Evolutionary conservation across 179 eudicot genomes (phyloP).

Genomic region (Beta corolliflora): DNA sequence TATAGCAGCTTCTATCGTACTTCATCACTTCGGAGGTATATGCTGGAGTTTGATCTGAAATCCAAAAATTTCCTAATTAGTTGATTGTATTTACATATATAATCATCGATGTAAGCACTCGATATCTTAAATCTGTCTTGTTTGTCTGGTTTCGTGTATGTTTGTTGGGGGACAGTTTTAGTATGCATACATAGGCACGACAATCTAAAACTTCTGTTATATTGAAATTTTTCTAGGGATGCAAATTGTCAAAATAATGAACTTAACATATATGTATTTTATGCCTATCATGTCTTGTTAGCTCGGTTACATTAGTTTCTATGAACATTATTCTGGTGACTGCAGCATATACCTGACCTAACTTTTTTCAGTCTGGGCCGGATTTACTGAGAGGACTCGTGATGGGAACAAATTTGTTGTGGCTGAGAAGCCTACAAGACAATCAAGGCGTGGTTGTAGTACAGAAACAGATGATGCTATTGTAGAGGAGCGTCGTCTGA

Average conservation of each 20-base stretch:
- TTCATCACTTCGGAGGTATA: slow-evolving; percentile 91
- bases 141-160: background rate
- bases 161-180: background rate
- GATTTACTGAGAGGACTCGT: slow-evolving; percentile 81
- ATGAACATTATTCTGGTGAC: background rate
- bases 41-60: background rate
- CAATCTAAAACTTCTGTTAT: background rate
- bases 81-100: background rate
- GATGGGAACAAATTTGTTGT: slow-evolving; percentile 86
- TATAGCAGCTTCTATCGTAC: slow-evolving; percentile 90
- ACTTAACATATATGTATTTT: background rate
- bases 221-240: background rate
- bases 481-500: slow-evolving; percentile 68
- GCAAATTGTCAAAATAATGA: background rate
- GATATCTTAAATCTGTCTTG: background rate
- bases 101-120: background rate
- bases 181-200: no score
- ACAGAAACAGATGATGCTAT: slow-evolving; percentile 66
- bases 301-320: background rate
- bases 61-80: background rate
- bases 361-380: slow-evolving; percentile 83
- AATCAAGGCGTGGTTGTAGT: slow-evolving; percentile 47
- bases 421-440: slow-evolving; percentile 76
- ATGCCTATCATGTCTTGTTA: background rate
- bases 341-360: background rate